Conservation (phyloP, 2,329 filamentous ascomycete genomes). For the Aureobasidium lini region DNA sequence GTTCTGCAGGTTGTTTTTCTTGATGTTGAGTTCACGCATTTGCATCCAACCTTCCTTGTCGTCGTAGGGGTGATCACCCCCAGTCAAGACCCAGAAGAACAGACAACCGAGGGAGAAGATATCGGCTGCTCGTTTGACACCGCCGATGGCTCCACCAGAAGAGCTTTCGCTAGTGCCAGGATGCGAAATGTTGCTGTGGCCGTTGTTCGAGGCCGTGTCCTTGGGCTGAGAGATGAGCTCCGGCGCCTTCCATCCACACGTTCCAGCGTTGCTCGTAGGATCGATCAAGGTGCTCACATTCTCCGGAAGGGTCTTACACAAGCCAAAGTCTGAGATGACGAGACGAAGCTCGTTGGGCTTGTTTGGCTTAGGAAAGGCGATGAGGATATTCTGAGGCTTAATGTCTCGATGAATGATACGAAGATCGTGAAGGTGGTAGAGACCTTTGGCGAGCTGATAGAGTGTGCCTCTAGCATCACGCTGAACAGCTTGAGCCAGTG, state of each 20-base stretch:
- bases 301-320: slow-evolving; percentile 94
- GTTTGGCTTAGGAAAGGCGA: slow-evolving; percentile 61
- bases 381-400: slow-evolving; percentile 95
- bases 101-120: slow-evolving; percentile 95
- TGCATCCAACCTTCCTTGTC: slow-evolving; percentile 87
- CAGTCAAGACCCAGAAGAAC: slow-evolving; percentile 98
- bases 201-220: slow-evolving; percentile 36
- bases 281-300: slow-evolving; percentile 92
- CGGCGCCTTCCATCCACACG: slow-evolving; percentile 91
- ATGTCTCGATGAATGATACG: slow-evolving; percentile 95
- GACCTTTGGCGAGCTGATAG: slow-evolving; percentile 81
- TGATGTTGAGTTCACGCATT: slow-evolving; percentile 83
- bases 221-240: slow-evolving; percentile 66
- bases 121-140: slow-evolving; percentile 91
- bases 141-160: slow-evolving; percentile 39
- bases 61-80: slow-evolving; percentile 87
- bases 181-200: slow-evolving; percentile 34
- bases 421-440: slow-evolving; percentile 81
- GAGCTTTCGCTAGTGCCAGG: slow-evolving; percentile 56
- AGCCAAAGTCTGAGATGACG: slow-evolving; percentile 92
- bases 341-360: slow-evolving; percentile 35
- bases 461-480: slow-evolving; percentile 71
- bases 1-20: slow-evolving; percentile 72
- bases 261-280: slow-evolving; percentile 89
- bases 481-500: slow-evolving; percentile 65